Percentiles rank a stretch among this genome's conserved stretches.
Evolutionary conservation across 73 alveolate genomes (phyloP).

Genomic region (Symbiodinium pilosum): DNA sequence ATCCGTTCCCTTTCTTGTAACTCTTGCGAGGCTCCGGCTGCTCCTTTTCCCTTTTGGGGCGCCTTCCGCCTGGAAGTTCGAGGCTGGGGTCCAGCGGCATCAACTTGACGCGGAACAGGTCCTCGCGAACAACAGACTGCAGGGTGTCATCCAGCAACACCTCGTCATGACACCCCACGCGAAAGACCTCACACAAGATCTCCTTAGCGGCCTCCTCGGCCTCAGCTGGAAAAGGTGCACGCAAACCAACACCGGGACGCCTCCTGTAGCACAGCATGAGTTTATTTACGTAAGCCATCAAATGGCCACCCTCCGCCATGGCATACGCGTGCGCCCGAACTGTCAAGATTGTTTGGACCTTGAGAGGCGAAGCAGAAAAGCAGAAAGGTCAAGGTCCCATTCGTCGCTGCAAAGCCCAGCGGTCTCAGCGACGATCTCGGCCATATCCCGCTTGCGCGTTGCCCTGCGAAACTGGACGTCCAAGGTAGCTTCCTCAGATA

Average conservation of each 20-base stretch:
- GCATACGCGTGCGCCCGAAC: constrained; percentile 1
- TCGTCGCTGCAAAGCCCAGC: constrained; percentile 16
- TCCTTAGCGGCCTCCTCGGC: neutral
- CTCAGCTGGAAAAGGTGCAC: neutral
- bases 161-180: neutral
- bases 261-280: neutral
- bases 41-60: neutral
- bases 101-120: neutral
- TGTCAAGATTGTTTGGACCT: neutral
- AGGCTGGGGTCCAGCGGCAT: neutral
- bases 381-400: neutral
- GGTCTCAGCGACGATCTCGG: constrained; percentile 15
- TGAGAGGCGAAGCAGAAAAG: neutral
- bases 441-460: neutral
- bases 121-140: neutral
- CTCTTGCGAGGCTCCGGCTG: neutral
- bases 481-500: constrained; percentile 12
- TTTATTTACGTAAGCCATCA: neutral
- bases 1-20: neutral
- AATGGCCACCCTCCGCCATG: neutral
- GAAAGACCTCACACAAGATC: neutral
- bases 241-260: neutral
- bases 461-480: constrained; percentile 1
- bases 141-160: constrained; percentile 13
- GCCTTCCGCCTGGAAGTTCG: neutral